phyloP scores from a whole-genome alignment of 2,329 filamentous ascomycete species.

The Cladobotryum mycophilum region DNA sequence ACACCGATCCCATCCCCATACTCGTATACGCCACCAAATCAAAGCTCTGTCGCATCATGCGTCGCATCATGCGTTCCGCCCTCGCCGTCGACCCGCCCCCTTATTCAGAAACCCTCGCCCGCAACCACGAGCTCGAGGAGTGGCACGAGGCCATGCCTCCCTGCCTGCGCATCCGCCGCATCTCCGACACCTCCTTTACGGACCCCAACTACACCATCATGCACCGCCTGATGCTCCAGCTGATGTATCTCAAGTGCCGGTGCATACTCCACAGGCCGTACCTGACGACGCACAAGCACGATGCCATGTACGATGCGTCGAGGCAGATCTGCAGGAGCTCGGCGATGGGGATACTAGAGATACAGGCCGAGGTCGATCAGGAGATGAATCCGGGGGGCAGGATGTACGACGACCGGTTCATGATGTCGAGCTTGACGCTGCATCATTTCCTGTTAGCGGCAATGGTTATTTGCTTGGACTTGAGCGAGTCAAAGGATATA shows the following conservation, averaged over 20 bases:
- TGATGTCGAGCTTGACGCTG: slow-evolving; percentile 46
- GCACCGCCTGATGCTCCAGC: slow-evolving; percentile 42
- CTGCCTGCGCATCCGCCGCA: slow-evolving; percentile 35
- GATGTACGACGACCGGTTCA: slow-evolving; percentile 46
- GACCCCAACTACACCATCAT: slow-evolving; percentile 41
- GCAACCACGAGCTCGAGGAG: slow-evolving; percentile 35
- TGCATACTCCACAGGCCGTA: slow-evolving; percentile 47
- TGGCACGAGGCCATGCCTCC: slow-evolving; percentile 32
- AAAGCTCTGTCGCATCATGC: slow-evolving; percentile 36
- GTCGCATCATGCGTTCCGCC: slow-evolving; percentile 37
- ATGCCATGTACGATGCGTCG: slow-evolving; percentile 33
- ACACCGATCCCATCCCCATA: slow-evolving; percentile 37
- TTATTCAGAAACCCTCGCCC: slow-evolving; percentile 28
- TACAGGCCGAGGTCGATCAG: slow-evolving; percentile 42
- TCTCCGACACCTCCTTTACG: slow-evolving; percentile 36
- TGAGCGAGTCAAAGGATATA: slow-evolving; percentile 33
- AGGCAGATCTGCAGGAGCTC: slow-evolving; percentile 36
- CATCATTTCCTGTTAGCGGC: slow-evolving; percentile 54
- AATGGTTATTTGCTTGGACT: slow-evolving; percentile 52
- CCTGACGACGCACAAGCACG: slow-evolving; percentile 33
- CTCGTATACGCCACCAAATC: slow-evolving; percentile 39
- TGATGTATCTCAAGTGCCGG: slow-evolving; percentile 42
- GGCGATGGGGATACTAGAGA: slow-evolving; percentile 37
- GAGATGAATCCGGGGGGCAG: slow-evolving; percentile 43
- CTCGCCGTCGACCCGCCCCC: slow-evolving; percentile 31